A percentile compares a stretch with the other conserved stretches of the same genome.
Evolutionary conservation across 2,329 filamentous ascomycete genomes (phyloP).

Genomic region (Xylaria sp.): DNA sequence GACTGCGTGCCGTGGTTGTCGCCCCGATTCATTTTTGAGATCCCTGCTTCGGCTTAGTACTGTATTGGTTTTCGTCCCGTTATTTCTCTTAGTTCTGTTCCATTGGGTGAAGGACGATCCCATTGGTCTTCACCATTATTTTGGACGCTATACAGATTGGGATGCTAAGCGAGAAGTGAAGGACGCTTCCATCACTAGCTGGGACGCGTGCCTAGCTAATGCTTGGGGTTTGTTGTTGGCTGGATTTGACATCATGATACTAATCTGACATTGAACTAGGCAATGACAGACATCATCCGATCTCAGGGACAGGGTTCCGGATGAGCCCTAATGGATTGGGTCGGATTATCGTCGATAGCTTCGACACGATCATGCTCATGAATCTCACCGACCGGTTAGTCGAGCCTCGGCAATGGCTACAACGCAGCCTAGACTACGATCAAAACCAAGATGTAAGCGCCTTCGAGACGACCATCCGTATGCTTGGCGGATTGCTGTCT

Average conservation of each 20-base stretch:
- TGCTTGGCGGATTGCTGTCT: slow-evolving; percentile 88
- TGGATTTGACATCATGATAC: slow-evolving; percentile 12
- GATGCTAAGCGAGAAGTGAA: slow-evolving; percentile 31
- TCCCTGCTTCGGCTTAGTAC: neutral
- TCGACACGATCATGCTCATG: slow-evolving; percentile 98
- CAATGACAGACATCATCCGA: slow-evolving; percentile 82
- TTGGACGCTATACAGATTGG: slow-evolving; percentile 17
- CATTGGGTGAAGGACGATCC: slow-evolving; percentile 22
- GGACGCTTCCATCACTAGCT: slow-evolving; percentile 84
- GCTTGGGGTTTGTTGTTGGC: slow-evolving; percentile 75
- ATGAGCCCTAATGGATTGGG: slow-evolving; percentile 89
- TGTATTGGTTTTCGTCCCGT: neutral
- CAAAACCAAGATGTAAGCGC: slow-evolving; percentile 94
- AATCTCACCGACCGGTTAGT: slow-evolving; percentile 83
- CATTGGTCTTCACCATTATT: slow-evolving; percentile 25
- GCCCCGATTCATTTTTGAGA: neutral
- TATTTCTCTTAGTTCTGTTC: neutral
- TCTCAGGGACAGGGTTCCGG: slow-evolving; percentile 74
- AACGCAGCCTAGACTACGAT: slow-evolving; percentile 78
- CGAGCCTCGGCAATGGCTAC: slow-evolving; percentile 85
- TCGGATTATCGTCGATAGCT: slow-evolving; percentile 94
- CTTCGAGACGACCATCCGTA: slow-evolving; percentile 95
- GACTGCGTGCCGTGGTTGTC: neutral
- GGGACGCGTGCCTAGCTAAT: slow-evolving; percentile 87
- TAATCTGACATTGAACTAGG: slow-evolving; percentile 52